Base-by-base conservation (phyloP, 768 basidiomycete species). In the Tricholoma bakamatsutake region DNA sequence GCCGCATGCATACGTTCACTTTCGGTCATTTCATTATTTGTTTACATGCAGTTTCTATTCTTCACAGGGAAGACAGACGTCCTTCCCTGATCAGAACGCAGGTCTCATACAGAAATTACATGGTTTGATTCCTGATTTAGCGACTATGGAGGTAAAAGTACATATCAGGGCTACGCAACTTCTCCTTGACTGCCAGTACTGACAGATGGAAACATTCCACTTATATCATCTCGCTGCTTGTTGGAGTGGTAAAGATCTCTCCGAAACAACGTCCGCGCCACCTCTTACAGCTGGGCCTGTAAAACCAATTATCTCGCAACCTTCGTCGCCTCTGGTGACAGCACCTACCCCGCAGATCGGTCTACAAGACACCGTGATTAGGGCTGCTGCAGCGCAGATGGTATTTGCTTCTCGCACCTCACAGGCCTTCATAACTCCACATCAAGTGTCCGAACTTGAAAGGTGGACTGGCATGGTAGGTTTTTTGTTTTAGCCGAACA, bases 161-260 rank as follows among this genome's bases (percentile, higher is more conserved):
- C 46, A 45, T 53, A 50, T 51, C 46, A 54, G 57, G 43, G 46
- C 35, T 31, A 43, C 31, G 28, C 30, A 45, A 17, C 21, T 34
- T 47, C 18, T 31, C 15, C n/a, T 30, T 46, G 18, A 24, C 27
- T 39, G n/a, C 12, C 53, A 4, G 18, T 31, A n/a, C 48, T 18
- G 50, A 37, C 56, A 92, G 90, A 93, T 92, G 90, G 88, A 91
- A 66, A 90, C 88, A 0, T 88, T 88, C 67, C 90, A 90, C 71
- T 70, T 92, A 48, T 82, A 84, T 62, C 90, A 93, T 68, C 80
- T 92, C 12, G 89, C 90, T 2, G 76, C 79, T 18, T 85, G 83
- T 61, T 90, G 88, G 87, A 72, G 66, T 51, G 71, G 71, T 52
- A 69, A 69, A 53, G 68, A 62, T 24, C 49, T 65, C 15, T 51